A percentile compares a stretch with the other conserved stretches of the same genome.
These are phyloP conservation scores for Suillus fuscotomentosus DNA, from an alignment of 768 basidiomycete genomes.

Conservation along the genomic window DNA sequence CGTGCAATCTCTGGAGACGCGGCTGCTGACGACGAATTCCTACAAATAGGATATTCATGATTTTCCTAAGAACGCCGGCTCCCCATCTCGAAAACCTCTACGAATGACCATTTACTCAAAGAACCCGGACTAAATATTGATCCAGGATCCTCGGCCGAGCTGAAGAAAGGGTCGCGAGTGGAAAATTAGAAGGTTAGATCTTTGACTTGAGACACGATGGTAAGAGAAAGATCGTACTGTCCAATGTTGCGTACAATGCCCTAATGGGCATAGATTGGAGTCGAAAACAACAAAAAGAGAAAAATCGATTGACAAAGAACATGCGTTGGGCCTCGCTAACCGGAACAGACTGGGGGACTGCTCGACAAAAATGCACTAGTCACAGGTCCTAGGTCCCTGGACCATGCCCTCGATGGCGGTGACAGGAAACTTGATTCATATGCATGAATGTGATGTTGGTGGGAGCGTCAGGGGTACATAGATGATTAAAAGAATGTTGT, in stretches of 20 bases:
- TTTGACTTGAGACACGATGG: neutral
- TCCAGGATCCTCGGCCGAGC: neutral
- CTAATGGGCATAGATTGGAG: neutral
- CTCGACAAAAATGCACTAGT: neutral
- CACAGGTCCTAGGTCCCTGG: neutral
- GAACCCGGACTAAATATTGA: neutral
- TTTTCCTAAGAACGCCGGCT: neutral
- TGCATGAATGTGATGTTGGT: neutral
- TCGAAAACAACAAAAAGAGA: neutral
- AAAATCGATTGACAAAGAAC: neutral
- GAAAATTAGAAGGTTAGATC: neutral
- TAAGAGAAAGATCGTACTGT: neutral
- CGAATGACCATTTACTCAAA: neutral
- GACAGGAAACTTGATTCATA: neutral
- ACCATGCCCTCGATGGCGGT: neutral
- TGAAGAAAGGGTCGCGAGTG: neutral
- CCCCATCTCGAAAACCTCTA: neutral
- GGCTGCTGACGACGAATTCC: neutral
- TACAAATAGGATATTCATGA: neutral
- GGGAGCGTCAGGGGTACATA: neutral
- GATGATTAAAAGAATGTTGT: neutral
- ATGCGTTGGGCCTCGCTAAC: neutral
- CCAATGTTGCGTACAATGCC: neutral
- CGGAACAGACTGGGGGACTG: neutral
- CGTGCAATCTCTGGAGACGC: neutral